Conservation (phyloP, 1,139 yeast genomes). For the Wickerhamomyces sp. region DNA sequence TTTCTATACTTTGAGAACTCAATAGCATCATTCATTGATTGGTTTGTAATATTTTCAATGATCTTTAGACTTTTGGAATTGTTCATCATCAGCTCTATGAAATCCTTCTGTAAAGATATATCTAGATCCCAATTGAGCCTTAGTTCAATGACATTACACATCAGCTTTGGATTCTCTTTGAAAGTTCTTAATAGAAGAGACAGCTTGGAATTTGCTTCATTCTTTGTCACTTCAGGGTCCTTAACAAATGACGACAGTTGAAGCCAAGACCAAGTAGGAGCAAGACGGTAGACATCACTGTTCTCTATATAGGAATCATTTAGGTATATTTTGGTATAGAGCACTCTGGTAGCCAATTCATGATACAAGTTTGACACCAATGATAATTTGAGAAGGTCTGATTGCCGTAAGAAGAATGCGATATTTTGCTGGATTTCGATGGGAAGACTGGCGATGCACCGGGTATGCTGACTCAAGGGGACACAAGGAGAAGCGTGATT, state of each 20-base stretch:
- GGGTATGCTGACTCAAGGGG: not conserved
- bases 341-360: conserved; percentile 9
- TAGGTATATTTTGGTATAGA: conserved; percentile 22
- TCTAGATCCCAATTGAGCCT: conserved; percentile 38
- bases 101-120: conserved; percentile 25
- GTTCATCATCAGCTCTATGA: conserved; percentile 25
- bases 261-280: conserved; percentile 22
- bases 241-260: conserved; percentile 4
- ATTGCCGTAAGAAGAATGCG: conserved; percentile 8
- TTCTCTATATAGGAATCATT: conserved; percentile 21
- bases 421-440: conserved; percentile 10
- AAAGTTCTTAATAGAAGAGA: conserved; percentile 25
- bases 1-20: conserved; percentile 23
- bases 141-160: conserved; percentile 30
- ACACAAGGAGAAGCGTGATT: not conserved
- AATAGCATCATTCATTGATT: conserved; percentile 30
- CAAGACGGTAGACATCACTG: conserved; percentile 13
- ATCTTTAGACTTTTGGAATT: conserved; percentile 27
- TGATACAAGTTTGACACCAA: conserved; percentile 14
- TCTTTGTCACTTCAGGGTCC: conserved; percentile 4
- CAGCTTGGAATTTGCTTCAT: conserved; percentile 20
- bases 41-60: conserved; percentile 35
- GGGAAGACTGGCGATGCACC: conserved; percentile 5
- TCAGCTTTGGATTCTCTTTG: conserved; percentile 18
- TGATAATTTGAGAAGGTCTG: conserved; percentile 10